Evolutionary conservation across 495 filamentous ascomycete genomes (phyloP), one percentile per base, ranked within the genome.

Genomic region (Daldinia caldariorum): DNA sequence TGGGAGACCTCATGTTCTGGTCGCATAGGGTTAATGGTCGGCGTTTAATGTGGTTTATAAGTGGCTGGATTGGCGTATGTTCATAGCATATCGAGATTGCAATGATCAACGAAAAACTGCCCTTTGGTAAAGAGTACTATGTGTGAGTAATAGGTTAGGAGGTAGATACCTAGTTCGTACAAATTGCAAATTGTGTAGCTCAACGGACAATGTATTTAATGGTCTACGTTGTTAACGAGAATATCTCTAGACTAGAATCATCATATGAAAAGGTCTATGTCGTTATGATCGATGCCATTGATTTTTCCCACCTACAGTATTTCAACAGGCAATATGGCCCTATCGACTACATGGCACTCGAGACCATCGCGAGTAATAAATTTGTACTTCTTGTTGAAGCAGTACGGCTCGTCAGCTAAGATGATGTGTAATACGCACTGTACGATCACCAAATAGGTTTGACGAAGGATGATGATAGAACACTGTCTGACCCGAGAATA

Each of bases 1-100:
- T 61, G 57, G 20, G 61, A 59, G 22, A 58, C 26, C 18, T 64
- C 20, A 47, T 54, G 22, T 66, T 32, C 13, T 61, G 14, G n/a
- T 60, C 51, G 39, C 56, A 53, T 12, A 20, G 18, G 43, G 9
- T 41, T 65, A 64, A 20, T 31, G 55, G n/a, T 49, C 34, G 67
- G 67, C 50, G 67, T 70, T 61, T 3, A 51, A 39, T 45, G 14
- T 32, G 38, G 38, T 59, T 14, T 45, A 59, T 2, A 43, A 8
- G 6, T 13, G 43, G 32, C 22, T 22, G 53, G 61, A 47, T 29
- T 35, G 35, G 43, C 10, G 41, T 56, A 34, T 58, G 39, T 43
- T 51, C 16, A 49, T 50, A 66, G 70, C 26, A 58, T 51, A 57
- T 50, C 32, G 16, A 70, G 51, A 70, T 70, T 70, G 62, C 65